These are phyloP conservation scores for Pholiota molesta DNA, from an alignment of 768 basidiomycete species.

Conservation along the genomic window DNA sequence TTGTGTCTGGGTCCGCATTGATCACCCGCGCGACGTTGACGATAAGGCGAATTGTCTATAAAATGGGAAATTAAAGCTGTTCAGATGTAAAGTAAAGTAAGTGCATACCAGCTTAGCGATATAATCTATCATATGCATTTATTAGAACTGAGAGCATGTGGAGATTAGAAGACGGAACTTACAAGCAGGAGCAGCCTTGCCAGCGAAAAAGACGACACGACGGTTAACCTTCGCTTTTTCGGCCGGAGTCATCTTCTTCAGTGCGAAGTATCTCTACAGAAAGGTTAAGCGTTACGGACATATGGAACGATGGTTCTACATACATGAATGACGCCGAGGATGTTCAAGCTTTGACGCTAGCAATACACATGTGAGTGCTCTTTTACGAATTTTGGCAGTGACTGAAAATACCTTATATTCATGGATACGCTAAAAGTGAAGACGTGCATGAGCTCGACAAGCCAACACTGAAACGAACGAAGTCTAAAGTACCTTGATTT, in stretches of 20 bases:
- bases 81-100: not conserved
- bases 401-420: constrained; percentile 72
- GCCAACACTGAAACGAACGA: not conserved
- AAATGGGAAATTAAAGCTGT: not conserved
- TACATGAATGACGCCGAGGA: constrained; percentile 87
- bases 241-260: constrained; percentile 79
- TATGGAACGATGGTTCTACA: constrained; percentile 24
- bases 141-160: not conserved
- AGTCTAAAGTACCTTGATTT: constrained; percentile 64
- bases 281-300: not conserved
- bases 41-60: constrained; percentile 87
- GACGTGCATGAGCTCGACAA: not conserved
- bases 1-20: constrained; percentile 86
- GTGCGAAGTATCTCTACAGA: constrained; percentile 70
- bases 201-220: constrained; percentile 96
- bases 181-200: constrained; percentile 96
- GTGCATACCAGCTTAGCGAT: constrained; percentile 79
- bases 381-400: not conserved
- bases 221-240: constrained; percentile 83
- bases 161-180: constrained; percentile 30
- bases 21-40: constrained; percentile 84
- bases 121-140: constrained; percentile 55
- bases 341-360: constrained; percentile 92
- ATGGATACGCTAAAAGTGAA: constrained; percentile 70
- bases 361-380: not conserved